phyloP scores from a whole-genome alignment of 345 rosid species.

The Pugionium dolabratum region DNA sequence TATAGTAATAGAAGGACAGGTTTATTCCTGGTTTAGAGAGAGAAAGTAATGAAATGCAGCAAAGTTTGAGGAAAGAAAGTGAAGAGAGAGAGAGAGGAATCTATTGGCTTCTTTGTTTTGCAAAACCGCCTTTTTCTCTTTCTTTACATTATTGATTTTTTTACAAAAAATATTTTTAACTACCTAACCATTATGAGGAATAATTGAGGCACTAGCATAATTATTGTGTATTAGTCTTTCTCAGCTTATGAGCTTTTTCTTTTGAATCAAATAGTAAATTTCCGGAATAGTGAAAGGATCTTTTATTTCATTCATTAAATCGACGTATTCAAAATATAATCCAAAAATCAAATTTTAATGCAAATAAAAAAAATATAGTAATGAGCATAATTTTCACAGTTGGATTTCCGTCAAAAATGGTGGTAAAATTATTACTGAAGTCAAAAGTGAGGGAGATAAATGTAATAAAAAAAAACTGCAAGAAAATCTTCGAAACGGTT shows the following conservation, averaged over 20 bases:
- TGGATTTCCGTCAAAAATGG: no score
- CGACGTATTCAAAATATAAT: no score
- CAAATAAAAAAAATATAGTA: no score
- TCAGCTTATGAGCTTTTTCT: not conserved
- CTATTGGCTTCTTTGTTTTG: constrained; percentile 42
- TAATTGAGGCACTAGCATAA: constrained; percentile 30
- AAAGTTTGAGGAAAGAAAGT: constrained; percentile 32
- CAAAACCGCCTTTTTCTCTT: constrained; percentile 26
- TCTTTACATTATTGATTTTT: constrained; percentile 26
- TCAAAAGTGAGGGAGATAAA: not conserved
- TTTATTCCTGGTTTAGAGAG: constrained; percentile 34
- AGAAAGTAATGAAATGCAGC: constrained; percentile 23
- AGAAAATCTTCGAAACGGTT: constrained; percentile 36
- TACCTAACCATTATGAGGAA: constrained; percentile 31
- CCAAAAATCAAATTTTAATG: no score
- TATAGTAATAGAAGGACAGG: constrained; percentile 36
- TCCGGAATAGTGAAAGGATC: not conserved
- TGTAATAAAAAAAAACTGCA: not conserved
- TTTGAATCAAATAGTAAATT: not conserved
- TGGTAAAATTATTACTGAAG: constrained; percentile 21
- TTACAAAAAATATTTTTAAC: constrained; percentile 3
- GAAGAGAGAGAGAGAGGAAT: constrained; percentile 20
- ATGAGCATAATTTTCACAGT: no score
- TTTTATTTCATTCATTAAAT: not conserved
- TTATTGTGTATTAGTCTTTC: constrained; percentile 20